These are phyloP conservation scores for Discostella stelligeroides DNA, from an alignment of 108 stramenopile species.

Conservation along the genomic window DNA sequence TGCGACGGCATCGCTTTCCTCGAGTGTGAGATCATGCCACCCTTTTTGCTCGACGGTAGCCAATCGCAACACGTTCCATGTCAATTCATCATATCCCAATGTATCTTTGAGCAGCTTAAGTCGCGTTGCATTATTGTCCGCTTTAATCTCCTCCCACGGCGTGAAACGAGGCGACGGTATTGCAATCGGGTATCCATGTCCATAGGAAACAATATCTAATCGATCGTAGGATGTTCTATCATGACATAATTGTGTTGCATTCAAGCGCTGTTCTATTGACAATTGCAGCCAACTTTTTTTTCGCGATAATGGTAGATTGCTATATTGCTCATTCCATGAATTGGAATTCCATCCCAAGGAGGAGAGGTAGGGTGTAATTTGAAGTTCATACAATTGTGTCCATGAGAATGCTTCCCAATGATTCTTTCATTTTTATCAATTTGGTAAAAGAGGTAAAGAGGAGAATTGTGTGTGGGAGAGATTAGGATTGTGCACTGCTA, in stretches of 20 bases:
- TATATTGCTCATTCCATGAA: slow-evolving; percentile 22
- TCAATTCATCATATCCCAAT: slow-evolving; percentile 22
- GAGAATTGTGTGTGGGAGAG: no score
- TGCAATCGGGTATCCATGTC: slow-evolving; percentile 2
- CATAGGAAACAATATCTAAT: slow-evolving; percentile 7
- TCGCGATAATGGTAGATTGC: background rate
- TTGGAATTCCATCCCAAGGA: slow-evolving; percentile 17
- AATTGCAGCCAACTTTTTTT: slow-evolving; percentile 8
- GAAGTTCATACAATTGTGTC: slow-evolving; percentile 14
- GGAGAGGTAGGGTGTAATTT: slow-evolving; percentile 19
- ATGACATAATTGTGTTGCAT: slow-evolving; percentile 16
- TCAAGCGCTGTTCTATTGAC: slow-evolving; percentile 1
- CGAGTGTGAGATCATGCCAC: background rate
- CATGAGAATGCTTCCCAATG: slow-evolving; percentile 29
- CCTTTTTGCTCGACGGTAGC: slow-evolving; percentile 10
- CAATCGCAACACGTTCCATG: slow-evolving; percentile 16
- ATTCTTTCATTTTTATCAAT: background rate
- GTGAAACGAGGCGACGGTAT: background rate
- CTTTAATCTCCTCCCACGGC: slow-evolving; percentile 1
- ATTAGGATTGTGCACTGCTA: no score
- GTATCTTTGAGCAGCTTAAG: background rate
- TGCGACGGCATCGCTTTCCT: slow-evolving; percentile 6
- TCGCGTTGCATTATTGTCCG: no score
- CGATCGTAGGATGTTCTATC: slow-evolving; percentile 28
- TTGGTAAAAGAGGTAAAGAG: background rate